These are phyloP conservation scores for Lumnitzera racemosa DNA, from an alignment of 345 rosid genomes.

Conservation along the genomic window DNA sequence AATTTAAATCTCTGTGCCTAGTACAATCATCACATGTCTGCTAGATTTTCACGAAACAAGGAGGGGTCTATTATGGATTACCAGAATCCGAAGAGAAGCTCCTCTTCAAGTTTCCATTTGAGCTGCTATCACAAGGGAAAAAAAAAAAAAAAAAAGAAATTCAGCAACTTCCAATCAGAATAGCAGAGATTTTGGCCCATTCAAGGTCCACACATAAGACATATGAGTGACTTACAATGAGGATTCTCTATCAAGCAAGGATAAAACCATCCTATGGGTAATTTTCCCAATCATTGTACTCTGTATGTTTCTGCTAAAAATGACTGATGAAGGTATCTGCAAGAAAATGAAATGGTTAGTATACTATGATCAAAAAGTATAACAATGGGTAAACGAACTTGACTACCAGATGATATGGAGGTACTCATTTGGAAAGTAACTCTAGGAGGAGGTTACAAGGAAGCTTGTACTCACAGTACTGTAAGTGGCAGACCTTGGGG, in stretches of 20 bases:
- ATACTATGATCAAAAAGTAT: not conserved
- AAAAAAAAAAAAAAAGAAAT: constrained; percentile 1
- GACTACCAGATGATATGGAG: no score
- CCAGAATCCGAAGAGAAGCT: constrained; percentile 80
- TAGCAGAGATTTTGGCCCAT: not conserved
- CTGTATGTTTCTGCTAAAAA: constrained; percentile 18
- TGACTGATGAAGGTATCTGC: constrained; percentile 33
- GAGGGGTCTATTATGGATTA: constrained; percentile 5
- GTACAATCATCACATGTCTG: no score
- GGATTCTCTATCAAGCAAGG: constrained; percentile 17
- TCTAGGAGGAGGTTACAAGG: not conserved
- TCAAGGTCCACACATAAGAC: not conserved
- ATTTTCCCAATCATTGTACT: constrained; percentile 27
- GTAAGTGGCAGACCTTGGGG: constrained; percentile 13
- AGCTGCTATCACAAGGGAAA: constrained; percentile 32
- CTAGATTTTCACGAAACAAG: no score
- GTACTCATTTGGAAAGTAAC: no score
- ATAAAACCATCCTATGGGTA: constrained; percentile 27
- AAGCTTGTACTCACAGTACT: constrained; percentile 34
- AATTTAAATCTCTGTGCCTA: no score
- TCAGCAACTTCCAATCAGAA: not conserved
- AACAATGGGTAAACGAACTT: not conserved
- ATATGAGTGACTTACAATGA: constrained; percentile 24
- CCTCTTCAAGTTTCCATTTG: constrained; percentile 39
- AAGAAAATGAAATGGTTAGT: constrained; percentile 2